phyloP scores from a whole-genome alignment of 116 monocot genomes.

The Phalaenopsis hybrid region DNA sequence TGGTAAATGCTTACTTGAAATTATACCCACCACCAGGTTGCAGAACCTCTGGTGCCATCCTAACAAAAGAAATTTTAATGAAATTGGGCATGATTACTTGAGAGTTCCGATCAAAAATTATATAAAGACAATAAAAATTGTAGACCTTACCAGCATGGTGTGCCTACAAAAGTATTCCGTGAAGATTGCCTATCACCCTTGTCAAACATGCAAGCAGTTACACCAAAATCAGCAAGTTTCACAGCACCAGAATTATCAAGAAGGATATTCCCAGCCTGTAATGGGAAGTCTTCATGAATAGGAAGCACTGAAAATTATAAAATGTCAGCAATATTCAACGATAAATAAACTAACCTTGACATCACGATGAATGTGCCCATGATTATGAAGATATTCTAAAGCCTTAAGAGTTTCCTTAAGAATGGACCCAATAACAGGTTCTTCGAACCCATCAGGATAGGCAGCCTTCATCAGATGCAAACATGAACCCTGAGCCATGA shows the following conservation, averaged over 20 bases:
- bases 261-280: slow-evolving; percentile 92
- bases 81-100: neutral
- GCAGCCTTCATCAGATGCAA: slow-evolving; percentile 70
- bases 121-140: neutral
- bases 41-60: slow-evolving; percentile 94
- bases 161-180: slow-evolving; percentile 90
- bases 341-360: slow-evolving; percentile 48
- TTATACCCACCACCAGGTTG: slow-evolving; percentile 90
- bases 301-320: neutral
- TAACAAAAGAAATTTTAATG: slow-evolving; percentile 18
- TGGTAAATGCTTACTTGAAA: slow-evolving; percentile 64
- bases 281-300: neutral
- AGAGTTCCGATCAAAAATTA: neutral
- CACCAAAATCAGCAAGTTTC: slow-evolving; percentile 92
- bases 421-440: slow-evolving; percentile 50
- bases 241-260: slow-evolving; percentile 63
- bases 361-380: slow-evolving; percentile 77
- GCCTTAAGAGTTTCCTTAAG: slow-evolving; percentile 70
- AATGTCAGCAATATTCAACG: neutral
- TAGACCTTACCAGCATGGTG: slow-evolving; percentile 74
- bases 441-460: slow-evolving; percentile 73
- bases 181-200: slow-evolving; percentile 72
- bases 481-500: slow-evolving; percentile 74
- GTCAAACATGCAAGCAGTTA: slow-evolving; percentile 89
- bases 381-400: slow-evolving; percentile 66